Base-by-base conservation (phyloP, 1,139 yeast species). In the Saccharomyces pastorianus region DNA sequence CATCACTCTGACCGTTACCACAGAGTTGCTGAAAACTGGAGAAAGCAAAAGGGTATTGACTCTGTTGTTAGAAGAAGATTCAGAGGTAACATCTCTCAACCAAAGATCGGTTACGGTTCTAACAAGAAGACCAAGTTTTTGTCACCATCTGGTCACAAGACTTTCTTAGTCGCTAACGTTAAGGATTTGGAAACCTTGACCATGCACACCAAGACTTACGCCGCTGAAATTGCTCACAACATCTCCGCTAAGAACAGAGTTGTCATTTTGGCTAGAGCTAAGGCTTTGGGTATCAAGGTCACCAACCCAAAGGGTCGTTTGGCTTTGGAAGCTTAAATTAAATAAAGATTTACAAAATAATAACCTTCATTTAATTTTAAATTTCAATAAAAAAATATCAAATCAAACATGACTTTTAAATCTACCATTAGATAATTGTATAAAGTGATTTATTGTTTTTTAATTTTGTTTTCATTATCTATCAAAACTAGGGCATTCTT, bases 1-100 rank as follows among this genome's bases (percentile, higher is more conserved):
- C 98, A 93, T 79, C 99, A 95, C 84, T 90, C 97, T 78, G 99
- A 95, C 88, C 90, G 97, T 81, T 93, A 89, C 82, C 84, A 84
- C 84, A 91, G 99, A 81, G 97, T 93, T 70, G 81, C 90, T 73
- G 97, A 89, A 81, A 86, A 85, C 85, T 95, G 99, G 99, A 93
- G 99, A 89, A 93, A 93, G 83, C 99, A 95, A 83, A 93, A 91
- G 89, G 99, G 99, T 93, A 95, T 95, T 76, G 99, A 95, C 84
- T 91, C 97, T 72, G 85, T 91, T 82, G 97, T 91, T 77, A 91
- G 98, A 85, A 91, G 98, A 85, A 89, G 98, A 84, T 95, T 93
- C 96, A 89, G 98, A 86, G 99, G 99, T 75, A 86, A 95, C 80
- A 88, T 93, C 76, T 83, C 93, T 73, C 96, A 91, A 85, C 99